Percentiles rank a stretch among this genome's conserved stretches.
These are phyloP conservation scores for Purpureocillium lavendulum DNA, from an alignment of 2,329 filamentous ascomycete species.

Conservation along the genomic window DNA sequence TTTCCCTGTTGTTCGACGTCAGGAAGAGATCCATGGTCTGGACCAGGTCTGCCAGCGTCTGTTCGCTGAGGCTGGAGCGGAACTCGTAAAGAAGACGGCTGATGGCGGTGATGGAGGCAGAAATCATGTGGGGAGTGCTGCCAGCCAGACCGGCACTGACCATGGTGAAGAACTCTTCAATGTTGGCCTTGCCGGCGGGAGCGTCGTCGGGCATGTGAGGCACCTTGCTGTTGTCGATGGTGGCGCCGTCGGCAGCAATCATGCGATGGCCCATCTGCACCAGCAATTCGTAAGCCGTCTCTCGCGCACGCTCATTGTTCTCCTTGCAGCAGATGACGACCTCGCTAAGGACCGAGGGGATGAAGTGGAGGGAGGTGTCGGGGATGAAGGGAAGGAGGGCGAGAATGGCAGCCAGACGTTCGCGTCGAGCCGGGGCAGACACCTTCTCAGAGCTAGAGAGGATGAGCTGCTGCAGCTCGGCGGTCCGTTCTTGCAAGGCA, in stretches of 20 bases:
- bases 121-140: slow-evolving; percentile 93
- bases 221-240: slow-evolving; percentile 79
- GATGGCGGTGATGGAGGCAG: slow-evolving; percentile 89
- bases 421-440: slow-evolving; percentile 75
- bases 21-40: slow-evolving; percentile 95
- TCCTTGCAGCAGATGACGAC: slow-evolving; percentile 96
- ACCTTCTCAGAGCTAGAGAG: slow-evolving; percentile 75
- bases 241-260: slow-evolving; percentile 52
- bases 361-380: slow-evolving; percentile 76
- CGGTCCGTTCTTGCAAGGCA: slow-evolving; percentile 68
- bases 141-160: slow-evolving; percentile 91
- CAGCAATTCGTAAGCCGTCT: slow-evolving; percentile 81
- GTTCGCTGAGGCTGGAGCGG: slow-evolving; percentile 57
- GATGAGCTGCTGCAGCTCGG: slow-evolving; percentile 75
- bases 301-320: slow-evolving; percentile 89
- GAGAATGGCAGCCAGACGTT: slow-evolving; percentile 75
- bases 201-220: slow-evolving; percentile 79
- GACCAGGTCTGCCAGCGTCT: slow-evolving; percentile 74
- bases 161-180: slow-evolving; percentile 98
- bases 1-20: slow-evolving; percentile 92
- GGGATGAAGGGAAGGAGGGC: slow-evolving; percentile 76
- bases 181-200: slow-evolving; percentile 65
- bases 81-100: slow-evolving; percentile 93
- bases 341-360: slow-evolving; percentile 83
- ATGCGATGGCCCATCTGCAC: slow-evolving; percentile 84